Evolutionary conservation across 1,284 basidiomycete species (phyloP), one percentile per base, ranked within the genome.

Genomic region (Phellinidium pouzarii): DNA sequence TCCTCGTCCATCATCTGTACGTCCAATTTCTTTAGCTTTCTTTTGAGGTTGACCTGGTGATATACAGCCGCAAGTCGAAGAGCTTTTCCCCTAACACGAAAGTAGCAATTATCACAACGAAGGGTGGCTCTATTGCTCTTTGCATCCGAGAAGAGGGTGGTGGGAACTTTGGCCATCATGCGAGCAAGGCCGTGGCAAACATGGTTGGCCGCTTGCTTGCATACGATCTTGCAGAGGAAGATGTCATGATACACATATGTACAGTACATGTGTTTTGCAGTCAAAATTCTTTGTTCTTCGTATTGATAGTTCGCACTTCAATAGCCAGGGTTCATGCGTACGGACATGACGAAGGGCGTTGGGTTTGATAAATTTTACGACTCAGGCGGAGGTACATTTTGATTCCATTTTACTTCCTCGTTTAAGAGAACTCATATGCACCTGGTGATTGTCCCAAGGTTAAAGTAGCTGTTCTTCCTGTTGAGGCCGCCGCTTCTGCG

Each of bases 151-250:
- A 66, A 48, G 74, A 77, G 62, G 73, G 74, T 23, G 74, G 73
- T 3, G 71, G 72, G 9, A 75, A 72, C 60, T 76, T 69, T 56
- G 74, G 70, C 6, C 75, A 77, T 59, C 74, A 77, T 57, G 74
- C 71, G 1, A 70, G 66, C 53, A 75, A 77, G 61, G 72, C 71
- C 4, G 75, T 74, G 12, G 68, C 65, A 2, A 77, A 77, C 54
- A 76, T 77, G 74, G 65, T 71, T 1, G 74, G 73, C 1, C 68
- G 69, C 44, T 59, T 77, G n/a, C 58, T 77, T 17, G 63, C 65
- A 7, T 64, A 67, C 45, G 73, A 76, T 54, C 52, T 77, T n/a
- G 62, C 66, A 42, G 64, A 69, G 23, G 64, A 68, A 47, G 70
- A 68, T 2, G 67, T 64, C 2, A 71, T 75, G 69, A 68, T 77